Evolutionary conservation across 768 basidiomycete genomes (phyloP).

Genomic region (Termitomyces sp.): DNA sequence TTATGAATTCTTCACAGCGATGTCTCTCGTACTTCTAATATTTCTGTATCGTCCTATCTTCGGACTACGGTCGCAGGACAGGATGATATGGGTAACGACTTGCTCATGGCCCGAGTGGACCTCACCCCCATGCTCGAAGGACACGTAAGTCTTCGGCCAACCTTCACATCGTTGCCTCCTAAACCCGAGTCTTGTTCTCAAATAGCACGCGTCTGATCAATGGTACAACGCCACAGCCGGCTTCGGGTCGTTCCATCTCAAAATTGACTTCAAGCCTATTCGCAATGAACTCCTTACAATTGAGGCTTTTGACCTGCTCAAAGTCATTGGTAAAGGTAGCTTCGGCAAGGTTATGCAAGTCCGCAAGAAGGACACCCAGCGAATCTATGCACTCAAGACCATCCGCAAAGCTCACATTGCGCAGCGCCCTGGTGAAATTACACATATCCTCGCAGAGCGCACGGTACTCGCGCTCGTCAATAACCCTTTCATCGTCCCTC

Average conservation of each 20-base stretch:
- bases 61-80: slow-evolving; percentile 76
- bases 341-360: slow-evolving; percentile 99
- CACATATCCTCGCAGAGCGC: slow-evolving; percentile 95
- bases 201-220: slow-evolving; percentile 81
- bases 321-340: slow-evolving; percentile 96
- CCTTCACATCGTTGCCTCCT: slow-evolving; percentile 6
- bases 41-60: slow-evolving; percentile 89
- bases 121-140: slow-evolving; percentile 80
- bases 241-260: slow-evolving; percentile 90
- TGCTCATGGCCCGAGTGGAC: slow-evolving; percentile 91
- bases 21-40: slow-evolving; percentile 90
- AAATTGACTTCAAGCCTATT: slow-evolving; percentile 89
- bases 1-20: slow-evolving; percentile 52
- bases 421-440: slow-evolving; percentile 93
- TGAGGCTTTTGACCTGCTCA: slow-evolving; percentile 93
- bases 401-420: slow-evolving; percentile 98
- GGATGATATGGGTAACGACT: slow-evolving; percentile 96
- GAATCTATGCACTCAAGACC: slow-evolving; percentile 97
- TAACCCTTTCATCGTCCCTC: slow-evolving; percentile 97
- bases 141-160: slow-evolving; percentile 45
- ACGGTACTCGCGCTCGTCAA: slow-evolving; percentile 97
- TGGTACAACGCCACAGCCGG: slow-evolving; percentile 86
- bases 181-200: slow-evolving; percentile 4
- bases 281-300: slow-evolving; percentile 87
- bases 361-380: slow-evolving; percentile 95